Percentiles rank a stretch among this genome's conserved stretches.
Evolutionary conservation across 2,329 filamentous ascomycete genomes (phyloP).

Genomic region (Ceratocystis eucalypticola): DNA sequence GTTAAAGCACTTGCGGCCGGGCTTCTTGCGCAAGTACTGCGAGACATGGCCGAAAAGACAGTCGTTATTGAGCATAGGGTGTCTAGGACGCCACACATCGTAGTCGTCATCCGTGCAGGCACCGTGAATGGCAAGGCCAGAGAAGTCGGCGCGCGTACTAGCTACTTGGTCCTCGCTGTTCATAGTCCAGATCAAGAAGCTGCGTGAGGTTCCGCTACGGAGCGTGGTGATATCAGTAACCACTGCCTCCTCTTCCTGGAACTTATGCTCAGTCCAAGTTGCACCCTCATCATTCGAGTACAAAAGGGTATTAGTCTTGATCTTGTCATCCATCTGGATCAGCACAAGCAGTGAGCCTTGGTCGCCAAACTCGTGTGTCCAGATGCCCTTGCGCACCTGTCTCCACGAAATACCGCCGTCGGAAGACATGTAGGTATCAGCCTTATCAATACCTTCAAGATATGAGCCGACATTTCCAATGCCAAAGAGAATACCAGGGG

Average conservation of each 20-base stretch:
- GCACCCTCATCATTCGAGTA: slow-evolving; percentile 73
- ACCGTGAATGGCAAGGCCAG: slow-evolving; percentile 53
- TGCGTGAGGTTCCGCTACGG: slow-evolving; percentile 75
- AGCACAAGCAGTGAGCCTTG: slow-evolving; percentile 88
- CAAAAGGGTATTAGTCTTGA: slow-evolving; percentile 54
- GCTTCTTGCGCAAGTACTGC: slow-evolving; percentile 80
- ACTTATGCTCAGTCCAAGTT: slow-evolving; percentile 64
- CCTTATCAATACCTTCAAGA: slow-evolving; percentile 53
- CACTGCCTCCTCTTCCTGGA: slow-evolving; percentile 55
- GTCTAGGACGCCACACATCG: slow-evolving; percentile 72
- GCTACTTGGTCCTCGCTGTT: slow-evolving; percentile 43
- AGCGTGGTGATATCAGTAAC: slow-evolving; percentile 77
- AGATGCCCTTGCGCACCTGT: slow-evolving; percentile 71
- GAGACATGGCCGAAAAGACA: slow-evolving; percentile 89
- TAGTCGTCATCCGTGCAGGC: slow-evolving; percentile 64
- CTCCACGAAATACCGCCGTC: slow-evolving; percentile 88
- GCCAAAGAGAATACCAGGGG: slow-evolving; percentile 80
- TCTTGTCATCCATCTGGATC: slow-evolving; percentile 54
- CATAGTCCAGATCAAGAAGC: slow-evolving; percentile 81
- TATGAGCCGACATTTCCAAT: slow-evolving; percentile 74
- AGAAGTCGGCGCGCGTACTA: slow-evolving; percentile 80
- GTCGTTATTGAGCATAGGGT: slow-evolving; percentile 62
- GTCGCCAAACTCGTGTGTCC: slow-evolving; percentile 91
- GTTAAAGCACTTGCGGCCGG: slow-evolving; percentile 69
- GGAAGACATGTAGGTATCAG: slow-evolving; percentile 78